These are phyloP conservation scores for Mayamaea pseudoterrestris DNA, from an alignment of 108 stramenopile genomes.

Conservation along the genomic window DNA sequence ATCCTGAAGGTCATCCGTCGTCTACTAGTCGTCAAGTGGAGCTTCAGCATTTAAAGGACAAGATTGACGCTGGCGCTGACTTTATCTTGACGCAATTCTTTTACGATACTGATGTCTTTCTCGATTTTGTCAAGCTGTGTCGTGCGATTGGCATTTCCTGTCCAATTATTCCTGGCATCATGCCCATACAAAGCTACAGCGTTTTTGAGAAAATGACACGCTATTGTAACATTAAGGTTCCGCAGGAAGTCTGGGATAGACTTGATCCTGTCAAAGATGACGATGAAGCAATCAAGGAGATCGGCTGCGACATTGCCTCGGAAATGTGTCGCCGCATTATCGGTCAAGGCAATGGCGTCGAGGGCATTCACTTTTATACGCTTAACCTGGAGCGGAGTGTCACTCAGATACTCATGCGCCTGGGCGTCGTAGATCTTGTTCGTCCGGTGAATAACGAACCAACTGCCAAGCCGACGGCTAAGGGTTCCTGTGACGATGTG, in stretches of 20 bases:
- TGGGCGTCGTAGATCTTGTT: constrained; percentile 30
- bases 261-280: constrained; percentile 70
- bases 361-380: constrained; percentile 92
- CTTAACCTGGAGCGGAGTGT: constrained; percentile 88
- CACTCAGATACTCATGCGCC: constrained; percentile 44
- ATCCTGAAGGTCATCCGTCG: constrained; percentile 92
- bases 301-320: constrained; percentile 80
- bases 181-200: constrained; percentile 87
- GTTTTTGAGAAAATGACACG: constrained; percentile 71
- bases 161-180: constrained; percentile 90
- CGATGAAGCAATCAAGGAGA: constrained; percentile 88
- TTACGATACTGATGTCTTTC: constrained; percentile 75
- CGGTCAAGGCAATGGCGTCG: constrained; percentile 34
- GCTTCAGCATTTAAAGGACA: constrained; percentile 81
- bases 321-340: constrained; percentile 68
- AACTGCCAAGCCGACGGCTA: constrained; percentile 3
- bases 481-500: too few species aligned
- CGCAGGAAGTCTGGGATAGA: constrained; percentile 35
- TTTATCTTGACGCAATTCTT: constrained; percentile 96
- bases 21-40: constrained; percentile 47
- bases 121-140: constrained; percentile 70
- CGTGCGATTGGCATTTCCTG: constrained; percentile 64
- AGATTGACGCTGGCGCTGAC: constrained; percentile 90
- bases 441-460: too few species aligned
- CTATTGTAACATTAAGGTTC: constrained; percentile 74